Base-by-base conservation (phyloP, 2,329 filamentous ascomycete species). In the Alternaria solani region DNA sequence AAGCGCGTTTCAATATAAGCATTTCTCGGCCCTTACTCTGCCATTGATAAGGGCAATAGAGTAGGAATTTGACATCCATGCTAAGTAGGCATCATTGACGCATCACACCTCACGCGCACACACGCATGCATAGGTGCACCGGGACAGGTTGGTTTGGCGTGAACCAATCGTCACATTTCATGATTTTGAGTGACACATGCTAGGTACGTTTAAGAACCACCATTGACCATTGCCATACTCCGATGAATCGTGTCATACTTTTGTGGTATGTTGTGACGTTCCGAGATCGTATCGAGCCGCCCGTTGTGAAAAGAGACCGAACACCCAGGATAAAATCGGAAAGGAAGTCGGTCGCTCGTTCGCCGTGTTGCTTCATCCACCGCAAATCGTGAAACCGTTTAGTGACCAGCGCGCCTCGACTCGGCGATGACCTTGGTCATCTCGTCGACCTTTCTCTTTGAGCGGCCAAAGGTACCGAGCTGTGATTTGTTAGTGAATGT, bases 41-140 rank as follows among this genome's bases (percentile, higher is more conserved):
- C 90, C 92, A 97, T 79, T 89, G 81, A 52, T 59, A 69, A 78
- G 81, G 80, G 89, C 89, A 89, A 87, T 54, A 59, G 88, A 85
- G 91, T 94, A 95, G 94, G 89, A 97, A 97, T 97, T 97, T 97
- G 94, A 97, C 94, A 97, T 97, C 92, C 91, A 92, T 97, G 94
- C 94, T 95, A 74, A 38, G 32, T 43, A 39, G 57, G 18, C 39
- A 44, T 36, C 42, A 52, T 41, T 11, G 20, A 32, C 41, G 41
- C 20, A 49, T 30, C 38, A 43, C 47, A 48, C 51, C 51, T 53
- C 38, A 53, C 51, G 38, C 26, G 38, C 48, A 49, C 55, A 41
- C 55, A 41, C 47, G 26, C 41, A 52, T 30, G 32, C 47, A 30
- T 38, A 32, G 30, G 44, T 55, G 52, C 57, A 26, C 43, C 44